phyloP scores from a whole-genome alignment of 108 stramenopile genomes.

The Fragilaria crotonensis region DNA sequence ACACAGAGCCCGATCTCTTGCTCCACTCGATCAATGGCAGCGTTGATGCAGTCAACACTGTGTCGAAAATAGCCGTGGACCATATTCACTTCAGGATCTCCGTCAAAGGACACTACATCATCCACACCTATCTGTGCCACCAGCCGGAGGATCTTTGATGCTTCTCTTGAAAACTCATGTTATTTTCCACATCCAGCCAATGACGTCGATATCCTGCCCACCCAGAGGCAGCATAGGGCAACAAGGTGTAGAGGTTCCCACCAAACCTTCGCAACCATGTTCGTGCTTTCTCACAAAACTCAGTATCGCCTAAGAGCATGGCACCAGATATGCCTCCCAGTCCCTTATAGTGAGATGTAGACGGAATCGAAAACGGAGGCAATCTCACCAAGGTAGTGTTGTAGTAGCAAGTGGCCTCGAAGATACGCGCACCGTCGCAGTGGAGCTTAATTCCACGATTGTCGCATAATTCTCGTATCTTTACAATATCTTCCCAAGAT shows the following conservation, averaged over 20 bases:
- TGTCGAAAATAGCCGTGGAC: slow-evolving; percentile 56
- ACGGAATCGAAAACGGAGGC: slow-evolving; percentile 61
- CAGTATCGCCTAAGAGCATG: slow-evolving; percentile 54
- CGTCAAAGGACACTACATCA: slow-evolving; percentile 49
- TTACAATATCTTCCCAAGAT: slow-evolving; percentile 50
- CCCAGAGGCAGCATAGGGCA: slow-evolving; percentile 60
- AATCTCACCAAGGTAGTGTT: slow-evolving; percentile 14
- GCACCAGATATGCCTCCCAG: slow-evolving; percentile 67
- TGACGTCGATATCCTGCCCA: slow-evolving; percentile 49
- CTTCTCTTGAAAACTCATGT: slow-evolving; percentile 39
- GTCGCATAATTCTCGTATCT: slow-evolving; percentile 31
- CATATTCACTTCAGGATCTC: slow-evolving; percentile 56
- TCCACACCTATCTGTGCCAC: slow-evolving; percentile 9
- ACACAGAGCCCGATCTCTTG: slow-evolving; percentile 24
- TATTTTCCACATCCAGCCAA: slow-evolving; percentile 9
- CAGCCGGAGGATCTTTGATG: slow-evolving; percentile 30
- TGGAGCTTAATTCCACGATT: slow-evolving; percentile 48
- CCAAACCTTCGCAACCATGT: slow-evolving; percentile 77
- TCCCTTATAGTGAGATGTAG: slow-evolving; percentile 81
- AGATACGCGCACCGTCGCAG: slow-evolving; percentile 80
- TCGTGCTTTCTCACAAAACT: slow-evolving; percentile 57
- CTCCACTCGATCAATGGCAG: slow-evolving; percentile 23
- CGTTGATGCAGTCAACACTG: slow-evolving; percentile 19
- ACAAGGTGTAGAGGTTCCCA: slow-evolving; percentile 66
- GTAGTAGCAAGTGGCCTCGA: slow-evolving; percentile 57